Conservation (phyloP, 2,329 filamentous ascomycete genomes). For the Diaporthe sp. region DNA sequence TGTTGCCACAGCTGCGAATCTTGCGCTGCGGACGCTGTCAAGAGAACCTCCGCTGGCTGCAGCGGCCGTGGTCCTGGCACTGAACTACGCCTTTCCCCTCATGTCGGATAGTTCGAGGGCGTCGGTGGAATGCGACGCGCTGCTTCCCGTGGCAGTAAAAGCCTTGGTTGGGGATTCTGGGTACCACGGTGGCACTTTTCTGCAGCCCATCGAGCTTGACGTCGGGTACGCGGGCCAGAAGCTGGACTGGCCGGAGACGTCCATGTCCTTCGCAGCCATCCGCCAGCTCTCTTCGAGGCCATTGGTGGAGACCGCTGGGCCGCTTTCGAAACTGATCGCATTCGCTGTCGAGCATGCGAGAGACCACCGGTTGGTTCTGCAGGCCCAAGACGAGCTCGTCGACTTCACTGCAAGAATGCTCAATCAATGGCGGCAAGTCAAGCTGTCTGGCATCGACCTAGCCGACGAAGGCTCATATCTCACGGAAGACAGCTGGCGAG, state of each 20-base stretch:
- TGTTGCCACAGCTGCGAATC: conserved; percentile 80
- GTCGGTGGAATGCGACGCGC: conserved; percentile 74
- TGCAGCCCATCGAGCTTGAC: conserved; percentile 78
- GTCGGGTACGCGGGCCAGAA: conserved; percentile 67
- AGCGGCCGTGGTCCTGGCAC: conserved; percentile 74
- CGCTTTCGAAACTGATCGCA: conserved; percentile 74
- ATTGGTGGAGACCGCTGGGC: conserved; percentile 75
- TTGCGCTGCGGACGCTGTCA: conserved; percentile 71
- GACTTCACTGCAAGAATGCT: conserved; percentile 76
- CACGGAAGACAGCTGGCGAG: conserved; percentile 73
- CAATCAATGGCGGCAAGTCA: conserved; percentile 80
- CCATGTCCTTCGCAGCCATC: conserved; percentile 72
- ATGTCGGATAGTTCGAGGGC: conserved; percentile 72
- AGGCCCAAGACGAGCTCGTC: conserved; percentile 70
- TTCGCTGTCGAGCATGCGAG: conserved; percentile 71
- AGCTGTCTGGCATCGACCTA: conserved; percentile 79
- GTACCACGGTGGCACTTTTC: conserved; percentile 81
- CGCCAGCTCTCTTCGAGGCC: conserved; percentile 71
- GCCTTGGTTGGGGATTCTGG: conserved; percentile 80
- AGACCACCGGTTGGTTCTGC: conserved; percentile 44
- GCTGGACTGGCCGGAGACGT: conserved; percentile 75
- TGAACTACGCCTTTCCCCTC: conserved; percentile 83
- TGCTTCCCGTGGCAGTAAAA: conserved; percentile 79
- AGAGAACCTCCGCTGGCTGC: conserved; percentile 56
- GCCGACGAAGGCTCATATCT: conserved; percentile 75